These are phyloP conservation scores for Hortaea werneckii DNA, from an alignment of 2,329 filamentous ascomycete species.

Conservation along the genomic window DNA sequence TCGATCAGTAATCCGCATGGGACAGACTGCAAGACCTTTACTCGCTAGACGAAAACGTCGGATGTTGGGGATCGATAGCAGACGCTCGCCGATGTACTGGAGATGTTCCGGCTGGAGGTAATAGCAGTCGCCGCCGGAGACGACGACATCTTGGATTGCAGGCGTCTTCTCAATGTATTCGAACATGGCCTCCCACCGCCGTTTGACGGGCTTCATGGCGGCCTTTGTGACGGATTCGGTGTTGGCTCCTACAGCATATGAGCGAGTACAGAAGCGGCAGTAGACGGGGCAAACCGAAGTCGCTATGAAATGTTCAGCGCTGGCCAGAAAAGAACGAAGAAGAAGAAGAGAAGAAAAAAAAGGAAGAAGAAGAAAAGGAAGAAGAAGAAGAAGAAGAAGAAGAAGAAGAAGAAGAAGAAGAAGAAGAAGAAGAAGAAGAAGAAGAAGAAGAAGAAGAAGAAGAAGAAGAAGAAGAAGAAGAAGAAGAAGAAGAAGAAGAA, in stretches of 20 bases:
- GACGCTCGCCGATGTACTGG: slow-evolving; percentile 42
- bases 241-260: slow-evolving; percentile 47
- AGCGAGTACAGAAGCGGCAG: slow-evolving; percentile 53
- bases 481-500: neutral
- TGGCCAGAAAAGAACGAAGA: neutral
- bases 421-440: neutral
- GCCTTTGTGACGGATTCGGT: slow-evolving; percentile 40
- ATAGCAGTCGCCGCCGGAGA: slow-evolving; percentile 54
- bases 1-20: slow-evolving; percentile 44
- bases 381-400: neutral
- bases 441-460: neutral
- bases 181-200: slow-evolving; percentile 49
- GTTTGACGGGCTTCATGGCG: slow-evolving; percentile 23
- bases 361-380: no score
- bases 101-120: slow-evolving; percentile 46
- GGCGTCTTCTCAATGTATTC: slow-evolving; percentile 45
- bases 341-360: neutral
- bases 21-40: slow-evolving; percentile 52
- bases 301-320: slow-evolving; percentile 29
- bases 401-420: neutral
- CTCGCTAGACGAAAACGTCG: slow-evolving; percentile 51
- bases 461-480: neutral
- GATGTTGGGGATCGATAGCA: slow-evolving; percentile 49
- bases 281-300: slow-evolving; percentile 53
- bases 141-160: slow-evolving; percentile 47